phyloP scores from a whole-genome alignment of 1,284 basidiomycete species.

The Leccinum griseonigrum region DNA sequence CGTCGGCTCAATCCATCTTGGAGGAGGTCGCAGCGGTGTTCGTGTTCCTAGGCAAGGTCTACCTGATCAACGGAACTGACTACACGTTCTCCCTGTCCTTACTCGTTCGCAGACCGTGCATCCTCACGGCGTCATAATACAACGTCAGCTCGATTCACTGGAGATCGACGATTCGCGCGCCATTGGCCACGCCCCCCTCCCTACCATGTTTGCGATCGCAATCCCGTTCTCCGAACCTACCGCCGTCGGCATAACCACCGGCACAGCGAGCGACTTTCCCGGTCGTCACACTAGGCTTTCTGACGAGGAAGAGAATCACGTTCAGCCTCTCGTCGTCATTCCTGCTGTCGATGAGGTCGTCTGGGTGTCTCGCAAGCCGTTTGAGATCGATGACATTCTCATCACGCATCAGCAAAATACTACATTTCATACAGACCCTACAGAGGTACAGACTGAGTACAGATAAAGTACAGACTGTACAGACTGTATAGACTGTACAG shows the following conservation, averaged over 20 bases:
- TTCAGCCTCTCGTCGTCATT: conserved; percentile 47
- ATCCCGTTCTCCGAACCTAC: conserved; percentile 76
- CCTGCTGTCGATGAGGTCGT: conserved; percentile 62
- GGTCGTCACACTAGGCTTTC: conserved; percentile 41
- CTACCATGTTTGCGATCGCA: conserved; percentile 74
- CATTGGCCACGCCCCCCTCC: conserved; percentile 62
- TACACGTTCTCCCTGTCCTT: conserved; percentile 81
- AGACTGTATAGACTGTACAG: too few relatives aligned
- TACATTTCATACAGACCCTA: too few relatives aligned
- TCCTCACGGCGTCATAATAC: conserved; percentile 74
- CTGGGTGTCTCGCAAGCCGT: conserved; percentile 51
- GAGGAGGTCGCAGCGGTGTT: conserved; percentile 60
- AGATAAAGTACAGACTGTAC: too few relatives aligned
- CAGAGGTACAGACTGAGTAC: too few relatives aligned
- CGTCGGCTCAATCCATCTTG: too few relatives aligned
- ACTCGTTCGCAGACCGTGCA: conserved; percentile 64
- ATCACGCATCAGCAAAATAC: conserved; percentile 38
- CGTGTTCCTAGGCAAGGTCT: conserved; percentile 77
- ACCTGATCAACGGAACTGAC: conserved; percentile 70
- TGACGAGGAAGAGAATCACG: conserved; percentile 53
- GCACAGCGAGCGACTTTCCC: conserved; percentile 49
- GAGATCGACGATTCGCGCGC: conserved; percentile 67
- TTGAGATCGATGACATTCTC: conserved; percentile 47
- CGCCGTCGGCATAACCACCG: conserved; percentile 59
- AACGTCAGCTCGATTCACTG: conserved; percentile 63